phyloP scores from a whole-genome alignment of 805 yeast species.

The Candida nonsorbophila region DNA sequence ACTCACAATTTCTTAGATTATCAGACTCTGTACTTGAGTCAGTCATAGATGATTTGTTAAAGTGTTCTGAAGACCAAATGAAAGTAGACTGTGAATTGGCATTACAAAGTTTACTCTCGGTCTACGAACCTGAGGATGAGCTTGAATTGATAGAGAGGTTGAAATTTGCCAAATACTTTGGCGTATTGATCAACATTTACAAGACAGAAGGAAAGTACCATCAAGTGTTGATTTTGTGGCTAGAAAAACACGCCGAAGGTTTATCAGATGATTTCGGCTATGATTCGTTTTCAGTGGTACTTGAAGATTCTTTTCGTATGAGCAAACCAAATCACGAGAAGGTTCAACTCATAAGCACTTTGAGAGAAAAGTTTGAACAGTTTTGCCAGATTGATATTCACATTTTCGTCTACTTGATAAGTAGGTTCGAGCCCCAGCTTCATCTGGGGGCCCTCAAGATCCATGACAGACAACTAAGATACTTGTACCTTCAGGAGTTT shows the following conservation, averaged over 20 bases:
- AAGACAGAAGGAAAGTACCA: constrained; percentile 46
- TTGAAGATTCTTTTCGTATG: constrained; percentile 18
- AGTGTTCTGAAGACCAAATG: constrained; percentile 22
- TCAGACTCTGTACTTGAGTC: constrained; percentile 52
- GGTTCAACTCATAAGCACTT: constrained; percentile 14
- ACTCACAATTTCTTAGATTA: constrained; percentile 72
- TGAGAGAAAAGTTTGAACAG: constrained; percentile 18
- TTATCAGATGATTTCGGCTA: constrained; percentile 7
- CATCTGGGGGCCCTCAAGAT: constrained; percentile 32
- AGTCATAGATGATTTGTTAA: constrained; percentile 48
- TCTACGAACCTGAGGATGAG: constrained; percentile 55
- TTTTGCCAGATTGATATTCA: constrained; percentile 22
- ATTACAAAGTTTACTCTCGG: constrained; percentile 62
- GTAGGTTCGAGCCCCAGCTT: constrained; percentile 30
- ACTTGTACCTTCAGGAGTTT: constrained; percentile 21
- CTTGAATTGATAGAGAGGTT: constrained; percentile 45
- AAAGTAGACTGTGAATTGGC: constrained; percentile 70
- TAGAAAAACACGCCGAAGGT: constrained; percentile 16
- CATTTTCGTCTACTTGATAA: constrained; percentile 31
- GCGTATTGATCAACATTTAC: constrained; percentile 56
- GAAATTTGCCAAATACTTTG: constrained; percentile 49
- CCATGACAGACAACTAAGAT: constrained; percentile 17
- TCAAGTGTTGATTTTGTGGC: constrained; percentile 53
- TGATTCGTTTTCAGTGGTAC: constrained; percentile 15
- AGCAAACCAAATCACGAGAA: constrained; percentile 16